These are phyloP conservation scores for Domatiomyces catenatus DNA, from an alignment of 2,329 filamentous ascomycete species.

Conservation along the genomic window DNA sequence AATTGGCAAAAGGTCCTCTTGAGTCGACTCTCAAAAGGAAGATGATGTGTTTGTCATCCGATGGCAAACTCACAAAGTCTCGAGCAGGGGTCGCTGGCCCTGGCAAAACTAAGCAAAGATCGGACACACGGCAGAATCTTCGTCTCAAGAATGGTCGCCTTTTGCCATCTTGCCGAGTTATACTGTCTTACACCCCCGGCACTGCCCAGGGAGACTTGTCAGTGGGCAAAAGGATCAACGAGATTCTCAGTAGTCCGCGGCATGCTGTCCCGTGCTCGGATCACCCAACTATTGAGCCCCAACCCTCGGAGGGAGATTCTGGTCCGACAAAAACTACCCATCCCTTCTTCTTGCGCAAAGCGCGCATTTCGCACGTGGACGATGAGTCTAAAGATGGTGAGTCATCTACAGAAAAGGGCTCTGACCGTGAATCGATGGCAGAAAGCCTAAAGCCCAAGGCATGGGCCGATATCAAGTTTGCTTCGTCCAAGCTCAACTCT, in stretches of 20 bases:
- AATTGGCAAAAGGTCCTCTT: not conserved
- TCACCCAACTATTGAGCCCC: not conserved
- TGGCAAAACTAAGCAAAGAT: not conserved
- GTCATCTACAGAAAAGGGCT: conserved; percentile 3
- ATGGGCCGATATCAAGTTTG: conserved; percentile 15
- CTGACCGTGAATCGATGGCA: conserved; percentile 6
- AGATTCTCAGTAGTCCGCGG: conserved; percentile 31
- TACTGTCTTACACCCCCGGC: conserved; percentile 4
- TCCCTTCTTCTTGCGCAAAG: conserved; percentile 53
- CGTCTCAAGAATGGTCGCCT: conserved; percentile 14
- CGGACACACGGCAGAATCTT: not conserved
- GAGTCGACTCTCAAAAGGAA: conserved; percentile 40
- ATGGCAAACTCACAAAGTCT: conserved; percentile 24
- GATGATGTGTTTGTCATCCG: conserved; percentile 26
- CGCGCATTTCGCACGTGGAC: conserved; percentile 16
- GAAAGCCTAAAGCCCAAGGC: conserved; percentile 4
- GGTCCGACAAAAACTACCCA: conserved; percentile 37
- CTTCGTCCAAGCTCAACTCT: conserved; percentile 2
- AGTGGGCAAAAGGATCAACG: conserved; percentile 46
- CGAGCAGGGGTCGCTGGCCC: not conserved
- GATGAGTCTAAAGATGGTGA: conserved; percentile 2
- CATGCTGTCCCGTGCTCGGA: not conserved
- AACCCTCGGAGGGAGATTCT: not conserved
- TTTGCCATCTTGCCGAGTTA: conserved; percentile 8
- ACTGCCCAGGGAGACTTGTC: conserved; percentile 4